Conservation (phyloP, 2,329 filamentous ascomycete genomes). For the Macroventuria anomochaeta region DNA sequence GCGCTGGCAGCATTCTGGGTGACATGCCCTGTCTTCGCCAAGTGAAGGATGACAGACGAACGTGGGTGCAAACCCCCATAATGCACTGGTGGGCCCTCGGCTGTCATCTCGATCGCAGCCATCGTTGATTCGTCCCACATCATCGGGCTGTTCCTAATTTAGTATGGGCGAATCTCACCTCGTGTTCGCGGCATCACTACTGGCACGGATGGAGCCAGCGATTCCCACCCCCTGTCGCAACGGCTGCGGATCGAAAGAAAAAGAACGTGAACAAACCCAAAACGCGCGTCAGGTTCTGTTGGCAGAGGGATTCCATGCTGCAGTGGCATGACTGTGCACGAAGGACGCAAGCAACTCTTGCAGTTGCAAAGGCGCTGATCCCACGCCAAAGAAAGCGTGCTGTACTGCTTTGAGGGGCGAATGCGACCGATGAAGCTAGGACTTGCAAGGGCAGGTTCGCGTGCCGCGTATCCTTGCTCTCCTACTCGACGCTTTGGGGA, state of each 20-base stretch:
- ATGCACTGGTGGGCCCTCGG: conserved; percentile 26
- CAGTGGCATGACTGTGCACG: conserved; percentile 9
- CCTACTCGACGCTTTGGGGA: conserved; percentile 18
- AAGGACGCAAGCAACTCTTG: conserved; percentile 9
- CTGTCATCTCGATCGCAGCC: conserved; percentile 36
- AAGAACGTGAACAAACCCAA: conserved; percentile 8
- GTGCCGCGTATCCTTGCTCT: conserved; percentile 32
- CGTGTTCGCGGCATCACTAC: conserved; percentile 29
- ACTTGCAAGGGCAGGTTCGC: conserved; percentile 28
- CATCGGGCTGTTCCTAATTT: conserved; percentile 24
- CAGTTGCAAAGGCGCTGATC: conserved; percentile 12
- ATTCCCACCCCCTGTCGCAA: conserved; percentile 30
- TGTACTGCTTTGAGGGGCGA: conserved; percentile 16
- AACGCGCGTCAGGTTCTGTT: conserved; percentile 2
- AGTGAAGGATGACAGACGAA: conserved; percentile 24
- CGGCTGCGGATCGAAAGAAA: conserved; percentile 32
- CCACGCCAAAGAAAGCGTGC: conserved; percentile 19
- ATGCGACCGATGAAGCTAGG: conserved; percentile 28
- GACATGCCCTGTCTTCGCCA: conserved; percentile 17
- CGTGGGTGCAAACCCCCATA: conserved; percentile 26
- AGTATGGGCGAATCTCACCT: conserved; percentile 30
- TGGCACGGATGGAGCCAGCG: conserved; percentile 31
- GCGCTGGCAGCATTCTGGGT: conserved; percentile 8
- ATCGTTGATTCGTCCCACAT: conserved; percentile 30
- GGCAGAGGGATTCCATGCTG: conserved; percentile 20